These are phyloP conservation scores for Exophiala mesophila DNA, from an alignment of 2,329 filamentous ascomycete species.

Conservation along the genomic window DNA sequence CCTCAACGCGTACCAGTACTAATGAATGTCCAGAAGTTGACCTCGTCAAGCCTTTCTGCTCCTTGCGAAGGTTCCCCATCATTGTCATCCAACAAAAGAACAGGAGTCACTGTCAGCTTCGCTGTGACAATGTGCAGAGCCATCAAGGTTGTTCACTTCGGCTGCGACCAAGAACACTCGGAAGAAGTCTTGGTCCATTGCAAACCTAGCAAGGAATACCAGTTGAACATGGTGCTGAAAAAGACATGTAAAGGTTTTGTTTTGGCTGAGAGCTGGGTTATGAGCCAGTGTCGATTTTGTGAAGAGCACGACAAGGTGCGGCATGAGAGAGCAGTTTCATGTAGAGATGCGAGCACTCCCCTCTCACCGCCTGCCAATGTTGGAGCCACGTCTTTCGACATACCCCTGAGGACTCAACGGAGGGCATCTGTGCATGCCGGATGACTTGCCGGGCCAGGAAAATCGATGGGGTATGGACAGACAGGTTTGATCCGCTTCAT, in stretches of 20 bases:
- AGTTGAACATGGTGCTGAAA: conserved; percentile 10
- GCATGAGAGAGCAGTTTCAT: neutral
- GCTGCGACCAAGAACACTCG: conserved; percentile 12
- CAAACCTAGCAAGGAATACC: conserved; percentile 14
- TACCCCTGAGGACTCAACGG: too few relatives aligned
- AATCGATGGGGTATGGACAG: too few relatives aligned
- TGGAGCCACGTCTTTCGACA: conserved; percentile 12
- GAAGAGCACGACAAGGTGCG: conserved; percentile 7
- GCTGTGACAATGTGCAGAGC: conserved; percentile 11
- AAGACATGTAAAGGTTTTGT: conserved; percentile 9
- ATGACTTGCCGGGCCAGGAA: too few relatives aligned
- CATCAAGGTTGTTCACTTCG: conserved; percentile 20
- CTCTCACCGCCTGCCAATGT: neutral
- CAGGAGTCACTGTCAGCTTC: too few relatives aligned
- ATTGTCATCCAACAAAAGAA: too few relatives aligned
- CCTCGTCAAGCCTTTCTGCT: too few relatives aligned
- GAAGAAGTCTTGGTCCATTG: conserved; percentile 11
- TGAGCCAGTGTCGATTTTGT: conserved; percentile 19
- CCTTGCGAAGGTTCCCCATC: too few relatives aligned
- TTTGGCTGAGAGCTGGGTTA: conserved; percentile 15
- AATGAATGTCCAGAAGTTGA: too few relatives aligned
- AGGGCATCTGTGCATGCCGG: too few relatives aligned
- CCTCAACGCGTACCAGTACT: too few relatives aligned
- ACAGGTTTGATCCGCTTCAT: too few relatives aligned
- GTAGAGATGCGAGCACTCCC: neutral